Evolutionary conservation across 192 early-diverging fungal species (phyloP).

Genomic region (Mortierella claussenii): DNA sequence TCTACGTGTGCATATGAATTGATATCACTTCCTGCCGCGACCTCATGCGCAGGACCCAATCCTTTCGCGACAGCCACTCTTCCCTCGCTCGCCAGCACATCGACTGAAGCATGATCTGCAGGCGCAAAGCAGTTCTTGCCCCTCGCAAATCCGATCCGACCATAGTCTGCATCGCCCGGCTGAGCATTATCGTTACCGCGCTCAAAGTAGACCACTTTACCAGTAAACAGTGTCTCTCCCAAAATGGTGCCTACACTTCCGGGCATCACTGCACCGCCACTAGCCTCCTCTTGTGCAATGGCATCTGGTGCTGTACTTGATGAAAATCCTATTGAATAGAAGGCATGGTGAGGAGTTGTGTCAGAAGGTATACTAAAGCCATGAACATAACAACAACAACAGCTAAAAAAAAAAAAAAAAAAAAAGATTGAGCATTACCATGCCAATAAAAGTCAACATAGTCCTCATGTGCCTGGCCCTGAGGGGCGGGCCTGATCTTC

Average conservation of each 20-base stretch:
- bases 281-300: conserved; percentile 17
- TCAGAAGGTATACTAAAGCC: too few relatives aligned
- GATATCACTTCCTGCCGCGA: conserved; percentile 5
- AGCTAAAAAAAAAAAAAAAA: background rate
- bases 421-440: conserved; percentile 14
- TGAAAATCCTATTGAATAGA: conserved; percentile 22
- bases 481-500: conserved; percentile 29
- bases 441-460: conserved; percentile 52
- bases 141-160: conserved; percentile 37
- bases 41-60: conserved; percentile 21
- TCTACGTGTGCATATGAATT: too few relatives aligned
- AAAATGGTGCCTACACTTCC: conserved; percentile 46
- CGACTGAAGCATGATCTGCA: conserved; percentile 23
- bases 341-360: too few relatives aligned
- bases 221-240: conserved; percentile 41
- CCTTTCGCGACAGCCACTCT: conserved; percentile 3
- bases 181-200: conserved; percentile 27
- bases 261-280: conserved; percentile 37
- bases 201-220: conserved; percentile 44
- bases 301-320: conserved; percentile 39
- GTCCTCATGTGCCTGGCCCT: conserved; percentile 22
- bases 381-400: background rate
- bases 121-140: conserved; percentile 45
- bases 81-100: conserved; percentile 24
- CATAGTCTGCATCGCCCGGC: conserved; percentile 37